Evolutionary conservation across 768 basidiomycete genomes (phyloP), one percentile per base, ranked within the genome.

Genomic region (Russula sp.): DNA sequence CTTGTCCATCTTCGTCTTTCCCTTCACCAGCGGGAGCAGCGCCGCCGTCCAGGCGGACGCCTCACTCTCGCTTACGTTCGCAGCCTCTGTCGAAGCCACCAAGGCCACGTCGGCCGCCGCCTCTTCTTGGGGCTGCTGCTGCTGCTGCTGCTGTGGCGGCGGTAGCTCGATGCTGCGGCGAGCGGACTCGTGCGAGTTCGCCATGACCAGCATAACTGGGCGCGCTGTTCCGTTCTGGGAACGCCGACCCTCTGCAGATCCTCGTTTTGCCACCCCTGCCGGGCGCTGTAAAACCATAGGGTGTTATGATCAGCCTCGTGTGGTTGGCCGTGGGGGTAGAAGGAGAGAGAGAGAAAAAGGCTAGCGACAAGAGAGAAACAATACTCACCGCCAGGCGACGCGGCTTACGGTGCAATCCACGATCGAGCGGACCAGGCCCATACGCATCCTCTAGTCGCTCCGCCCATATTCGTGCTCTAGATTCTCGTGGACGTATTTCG

Each of bases 351-450:
- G n/a, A 16, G 7, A 29, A 29, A 29, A 29, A 29, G 25, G 25
- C 25, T 29, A 29, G 16, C 8, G 14, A 25, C 7, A 3, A 29
- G 1, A 18, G 20, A 10, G 47, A 22, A 20, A 7, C 2, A 32
- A 5, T 1, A 59, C 61, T 58, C 45, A 63, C 61, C 22, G 61
- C 51, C 18, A 59, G 22, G 11, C 58, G 57, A 45, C 57, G 57
- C 29, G 65, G 65, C n/a, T 64, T 64, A 25, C 59, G 60, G n/a
- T 61, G 57, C 29, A 53, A 9, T n/a, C 65, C 65, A 35, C 65
- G 65, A 3, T 50, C 36, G 29, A 65, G 56, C 11, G 52, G 57
- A 20, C 65, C 65, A 13, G 65, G 61, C 13, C 65, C 65, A 43
- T 59, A 65, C 39, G 58, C 49, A 32, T 54, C 54, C 43, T 65